These are phyloP conservation scores for Cardamine chenopodiifolia DNA, from an alignment of 345 rosid genomes.

Conservation along the genomic window DNA sequence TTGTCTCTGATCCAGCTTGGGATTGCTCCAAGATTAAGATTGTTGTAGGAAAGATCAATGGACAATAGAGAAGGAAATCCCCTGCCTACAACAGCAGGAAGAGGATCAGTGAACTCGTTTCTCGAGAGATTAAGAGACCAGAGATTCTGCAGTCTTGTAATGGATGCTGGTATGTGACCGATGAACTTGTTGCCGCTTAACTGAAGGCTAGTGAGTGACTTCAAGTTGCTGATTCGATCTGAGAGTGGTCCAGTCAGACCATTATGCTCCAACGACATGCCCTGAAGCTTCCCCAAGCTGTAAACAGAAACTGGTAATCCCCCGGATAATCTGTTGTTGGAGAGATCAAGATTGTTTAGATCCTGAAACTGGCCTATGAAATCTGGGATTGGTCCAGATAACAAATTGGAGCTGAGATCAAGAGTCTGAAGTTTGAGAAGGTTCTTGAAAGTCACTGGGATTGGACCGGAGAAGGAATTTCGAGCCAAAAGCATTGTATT, in stretches of 20 bases:
- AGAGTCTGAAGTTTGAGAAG: conserved; percentile 60
- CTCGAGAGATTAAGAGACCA: conserved; percentile 90
- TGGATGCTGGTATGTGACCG: conserved; percentile 71
- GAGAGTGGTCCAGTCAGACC: conserved; percentile 69
- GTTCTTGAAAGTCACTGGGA: conserved; percentile 59
- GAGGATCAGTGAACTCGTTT: conserved; percentile 69
- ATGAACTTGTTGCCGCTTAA: conserved; percentile 62
- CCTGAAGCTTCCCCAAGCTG: conserved; percentile 54
- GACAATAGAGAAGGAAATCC: conserved; percentile 73
- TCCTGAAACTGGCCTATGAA: conserved; percentile 51
- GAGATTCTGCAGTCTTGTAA: conserved; percentile 65
- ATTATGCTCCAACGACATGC: conserved; percentile 66
- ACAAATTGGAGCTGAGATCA: conserved; percentile 72
- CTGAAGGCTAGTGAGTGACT: conserved; percentile 70
- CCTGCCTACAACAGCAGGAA: conserved; percentile 54
- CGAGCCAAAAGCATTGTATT: conserved; percentile 50
- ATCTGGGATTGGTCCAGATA: conserved; percentile 73
- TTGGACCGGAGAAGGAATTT: conserved; percentile 70
- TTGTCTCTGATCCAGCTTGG: conserved; percentile 74
- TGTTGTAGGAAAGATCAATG: conserved; percentile 84
- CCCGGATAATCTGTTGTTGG: conserved; percentile 68
- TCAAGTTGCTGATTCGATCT: conserved; percentile 58
- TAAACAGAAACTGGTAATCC: conserved; percentile 63
- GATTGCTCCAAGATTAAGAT: conserved; percentile 63
- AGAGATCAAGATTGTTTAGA: conserved; percentile 65